Evolutionary conservation across 1,284 basidiomycete genomes (phyloP).

Genomic region (Phaffia rhodozyma): DNA sequence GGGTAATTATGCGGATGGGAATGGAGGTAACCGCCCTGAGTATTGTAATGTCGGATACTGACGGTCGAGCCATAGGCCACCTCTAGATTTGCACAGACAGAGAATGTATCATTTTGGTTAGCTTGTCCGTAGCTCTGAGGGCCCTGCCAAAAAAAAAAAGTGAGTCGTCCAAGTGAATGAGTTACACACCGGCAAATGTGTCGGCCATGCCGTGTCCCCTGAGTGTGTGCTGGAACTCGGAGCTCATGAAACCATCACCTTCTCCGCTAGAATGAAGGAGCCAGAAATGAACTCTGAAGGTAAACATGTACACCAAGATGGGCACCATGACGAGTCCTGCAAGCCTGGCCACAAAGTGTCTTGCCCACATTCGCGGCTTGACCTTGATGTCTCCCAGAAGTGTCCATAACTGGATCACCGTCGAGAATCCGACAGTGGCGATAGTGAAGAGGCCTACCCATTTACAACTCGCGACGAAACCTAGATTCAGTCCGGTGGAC

Average conservation of each 20-base stretch:
- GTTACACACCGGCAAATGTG: slow-evolving; percentile 63
- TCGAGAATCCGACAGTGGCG: slow-evolving; percentile 78
- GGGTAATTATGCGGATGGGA: slow-evolving; percentile 87
- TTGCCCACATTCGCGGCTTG: slow-evolving; percentile 57
- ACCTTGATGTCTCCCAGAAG: slow-evolving; percentile 79
- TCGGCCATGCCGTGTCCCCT: slow-evolving; percentile 83
- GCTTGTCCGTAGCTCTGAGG: background rate
- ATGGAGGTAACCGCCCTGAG: slow-evolving; percentile 94
- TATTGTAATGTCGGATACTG: slow-evolving; percentile 80
- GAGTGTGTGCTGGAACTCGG: slow-evolving; percentile 93
- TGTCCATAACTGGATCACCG: slow-evolving; percentile 77
- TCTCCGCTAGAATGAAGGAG: slow-evolving; percentile 82
- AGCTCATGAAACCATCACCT: slow-evolving; percentile 98
- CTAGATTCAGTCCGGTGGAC: slow-evolving; percentile 78
- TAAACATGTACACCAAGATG: slow-evolving; percentile 77
- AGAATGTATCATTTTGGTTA: background rate
- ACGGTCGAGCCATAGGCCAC: slow-evolving; percentile 75
- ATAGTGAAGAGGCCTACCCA: slow-evolving; percentile 99
- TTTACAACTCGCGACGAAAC: slow-evolving; percentile 86
- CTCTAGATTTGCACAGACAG: slow-evolving; percentile 41
- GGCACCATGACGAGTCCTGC: slow-evolving; percentile 80
- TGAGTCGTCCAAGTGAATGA: background rate
- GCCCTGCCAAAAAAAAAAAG: background rate
- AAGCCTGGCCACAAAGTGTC: slow-evolving; percentile 79
- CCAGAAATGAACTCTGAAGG: slow-evolving; percentile 90